Evolutionary conservation across 2,329 filamentous ascomycete genomes (phyloP), one percentile per base, ranked within the genome.

Genomic region (Rhynchosporium secalis): DNA sequence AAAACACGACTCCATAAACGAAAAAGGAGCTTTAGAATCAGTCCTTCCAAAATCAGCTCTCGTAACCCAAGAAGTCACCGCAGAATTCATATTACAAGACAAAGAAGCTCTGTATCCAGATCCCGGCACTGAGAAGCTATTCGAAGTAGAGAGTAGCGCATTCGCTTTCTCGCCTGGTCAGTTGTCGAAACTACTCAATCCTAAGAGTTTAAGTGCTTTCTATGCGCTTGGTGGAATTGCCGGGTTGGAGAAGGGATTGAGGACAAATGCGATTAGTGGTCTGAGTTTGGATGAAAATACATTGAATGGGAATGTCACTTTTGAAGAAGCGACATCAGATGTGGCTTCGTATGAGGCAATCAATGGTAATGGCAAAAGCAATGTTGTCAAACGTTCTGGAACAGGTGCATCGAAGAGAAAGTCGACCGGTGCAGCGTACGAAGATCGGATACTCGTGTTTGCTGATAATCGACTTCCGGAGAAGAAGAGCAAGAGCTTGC

Each of bases 131-230:
- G 41, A 61, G 29, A 46, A 56, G 40, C 43, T 49, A 20, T 92
- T 89, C 70, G 72, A 83, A 46, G 82, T 87, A 26, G 78, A 85
- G 49, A 78, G 87, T 69, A 90, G 89, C 74, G 83, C 82, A 47
- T 91, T 91, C 68, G 88, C 87, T 8, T 91, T 87, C 70, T 82
- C 84, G 0, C 86, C 88, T 4, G 89, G 88, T 26, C 88, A 89
- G 68, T 77, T 90, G 69, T 84, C 83, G 63, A 92, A 92, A 76
- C 76, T 93, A 6, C 78, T 91, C 56, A 91, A 92, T 66, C 89
- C 90, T 0, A 93, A 93, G 76, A 91, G 82, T 68, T 78, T 89
- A 63, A 80, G 82, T 41, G 89, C 89, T 2, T 90, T 92, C 65
- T 84, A 88, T 67, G 88, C 88, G 6, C 75, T 93, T 2, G 90